Evolutionary conservation across 176 grass and related monocot species (phyloP), one percentile per base, ranked within the genome.

Genomic region (Eragrostis curvula): DNA sequence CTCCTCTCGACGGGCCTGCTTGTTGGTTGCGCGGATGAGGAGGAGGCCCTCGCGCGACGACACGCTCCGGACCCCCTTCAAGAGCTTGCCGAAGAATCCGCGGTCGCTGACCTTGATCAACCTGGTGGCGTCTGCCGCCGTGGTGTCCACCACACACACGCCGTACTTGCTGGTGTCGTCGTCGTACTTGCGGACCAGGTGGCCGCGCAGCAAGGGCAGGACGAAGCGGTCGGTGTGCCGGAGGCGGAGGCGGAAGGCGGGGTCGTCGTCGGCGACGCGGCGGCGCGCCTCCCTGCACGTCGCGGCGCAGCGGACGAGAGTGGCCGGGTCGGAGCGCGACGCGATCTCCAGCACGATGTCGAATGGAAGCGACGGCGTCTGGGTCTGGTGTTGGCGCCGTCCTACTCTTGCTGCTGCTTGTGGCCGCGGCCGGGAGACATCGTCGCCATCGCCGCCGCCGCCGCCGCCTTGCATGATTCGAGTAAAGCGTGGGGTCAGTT

Each of bases 221-320:
- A 55, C 51, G 65, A 67, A 67, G 36, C 65, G 36, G 36, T 67
- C 65, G 36, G 65, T 40, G 65, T 5, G 36, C 36, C 9, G 17
- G 36, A 42, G 36, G 2, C 65, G 36, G 36, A 67, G 64, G 63
- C 8, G 36, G 64, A 42, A 42, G 36, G 36, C n/a, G 8, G 17
- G 32, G 65, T n/a, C n/a, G n/a, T 67, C 65, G 3, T 67, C 36
- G 0, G 18, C 36, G 65, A 67, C 14, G 41, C 66, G 66, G 66
- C 41, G 41, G 66, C 66, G 41, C 10, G 21, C 21, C 20, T 45
- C 40, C 66, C 66, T 0, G 41, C 66, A 69, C 21, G 66, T 69
- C 18, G 66, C 41, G 66, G 66, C 41, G 40, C 18, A 69, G 66
- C 66, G 66, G 20, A 69, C 41, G 21, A 69, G 41, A 20, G 66